These are phyloP conservation scores for Pouteria campechiana DNA, from an alignment of 179 eudicot species.

Conservation along the genomic window DNA sequence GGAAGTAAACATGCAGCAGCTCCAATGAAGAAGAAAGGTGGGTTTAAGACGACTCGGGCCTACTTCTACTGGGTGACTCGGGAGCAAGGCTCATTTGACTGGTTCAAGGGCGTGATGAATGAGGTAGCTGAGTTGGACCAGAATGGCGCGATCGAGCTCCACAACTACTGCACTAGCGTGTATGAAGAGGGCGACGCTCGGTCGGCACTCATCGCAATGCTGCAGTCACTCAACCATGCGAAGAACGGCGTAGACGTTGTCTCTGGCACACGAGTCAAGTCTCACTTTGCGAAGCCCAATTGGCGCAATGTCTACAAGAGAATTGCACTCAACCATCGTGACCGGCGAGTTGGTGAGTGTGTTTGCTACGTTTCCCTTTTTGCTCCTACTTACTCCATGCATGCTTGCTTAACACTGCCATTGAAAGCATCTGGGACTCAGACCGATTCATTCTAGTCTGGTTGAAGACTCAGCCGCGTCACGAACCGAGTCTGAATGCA, in stretches of 20 bases:
- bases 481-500: no score
- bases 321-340: slow-evolving; percentile 35
- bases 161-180: slow-evolving; percentile 43
- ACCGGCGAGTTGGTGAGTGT: slow-evolving; percentile 30
- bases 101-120: slow-evolving; percentile 51
- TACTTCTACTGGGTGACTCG: slow-evolving; percentile 53
- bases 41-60: slow-evolving; percentile 35
- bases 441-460: no score
- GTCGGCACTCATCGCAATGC: slow-evolving; percentile 42
- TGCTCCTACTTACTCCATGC: not conserved
- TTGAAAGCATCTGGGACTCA: no score
- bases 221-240: slow-evolving; percentile 44
- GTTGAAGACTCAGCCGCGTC: no score
- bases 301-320: slow-evolving; percentile 45
- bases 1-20: slow-evolving; percentile 6
- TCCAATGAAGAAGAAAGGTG: slow-evolving; percentile 1
- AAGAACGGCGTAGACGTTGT: slow-evolving; percentile 47
- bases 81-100: slow-evolving; percentile 41
- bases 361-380: no score
- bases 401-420: no score
- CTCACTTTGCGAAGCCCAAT: slow-evolving; percentile 49
- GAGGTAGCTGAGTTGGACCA: slow-evolving; percentile 35
- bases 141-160: slow-evolving; percentile 40
- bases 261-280: slow-evolving; percentile 46
- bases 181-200: slow-evolving; percentile 52